phyloP scores from a whole-genome alignment of 768 basidiomycete species.

The Mycena albidolilacea region DNA sequence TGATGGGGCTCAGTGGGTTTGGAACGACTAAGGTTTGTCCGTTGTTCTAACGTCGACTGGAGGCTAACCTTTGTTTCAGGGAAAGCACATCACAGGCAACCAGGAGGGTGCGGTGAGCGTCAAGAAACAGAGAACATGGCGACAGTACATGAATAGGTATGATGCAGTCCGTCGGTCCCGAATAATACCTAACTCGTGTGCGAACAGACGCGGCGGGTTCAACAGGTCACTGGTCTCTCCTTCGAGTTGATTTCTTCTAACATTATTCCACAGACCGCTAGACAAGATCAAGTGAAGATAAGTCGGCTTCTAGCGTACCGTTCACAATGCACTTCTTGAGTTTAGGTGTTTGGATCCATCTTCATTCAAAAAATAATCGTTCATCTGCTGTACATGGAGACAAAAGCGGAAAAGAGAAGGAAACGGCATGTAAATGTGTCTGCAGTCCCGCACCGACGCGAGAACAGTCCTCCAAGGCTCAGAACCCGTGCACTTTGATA shows the following conservation, averaged over 20 bases:
- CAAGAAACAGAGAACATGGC: slow-evolving; percentile 92
- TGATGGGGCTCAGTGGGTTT: slow-evolving; percentile 93
- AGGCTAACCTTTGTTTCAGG: slow-evolving; percentile 57
- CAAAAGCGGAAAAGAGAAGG: slow-evolving; percentile 36
- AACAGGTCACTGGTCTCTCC: slow-evolving; percentile 68
- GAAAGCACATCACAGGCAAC: slow-evolving; percentile 86
- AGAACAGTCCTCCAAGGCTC: slow-evolving; percentile 42
- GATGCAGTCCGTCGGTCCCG: neutral
- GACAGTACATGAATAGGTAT: slow-evolving; percentile 99
- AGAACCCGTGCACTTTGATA: slow-evolving; percentile 94
- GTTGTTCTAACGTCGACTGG: slow-evolving; percentile 6
- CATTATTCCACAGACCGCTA: slow-evolving; percentile 73
- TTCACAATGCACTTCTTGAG: slow-evolving; percentile 30
- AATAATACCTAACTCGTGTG: slow-evolving; percentile 26
- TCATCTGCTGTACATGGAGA: slow-evolving; percentile 40
- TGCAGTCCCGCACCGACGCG: slow-evolving; percentile 13
- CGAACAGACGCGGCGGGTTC: slow-evolving; percentile 83
- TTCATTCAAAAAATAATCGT: slow-evolving; percentile 38
- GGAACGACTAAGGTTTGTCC: slow-evolving; percentile 86
- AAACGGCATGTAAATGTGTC: slow-evolving; percentile 28
- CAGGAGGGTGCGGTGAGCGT: slow-evolving; percentile 77
- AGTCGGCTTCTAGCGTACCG: slow-evolving; percentile 34
- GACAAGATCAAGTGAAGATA: slow-evolving; percentile 91
- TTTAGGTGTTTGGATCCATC: slow-evolving; percentile 22
- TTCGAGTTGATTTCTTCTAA: slow-evolving; percentile 33